Evolutionary conservation across 768 basidiomycete species (phyloP), one percentile per base, ranked within the genome.

Genomic region (Stropharia rugosoannulata): DNA sequence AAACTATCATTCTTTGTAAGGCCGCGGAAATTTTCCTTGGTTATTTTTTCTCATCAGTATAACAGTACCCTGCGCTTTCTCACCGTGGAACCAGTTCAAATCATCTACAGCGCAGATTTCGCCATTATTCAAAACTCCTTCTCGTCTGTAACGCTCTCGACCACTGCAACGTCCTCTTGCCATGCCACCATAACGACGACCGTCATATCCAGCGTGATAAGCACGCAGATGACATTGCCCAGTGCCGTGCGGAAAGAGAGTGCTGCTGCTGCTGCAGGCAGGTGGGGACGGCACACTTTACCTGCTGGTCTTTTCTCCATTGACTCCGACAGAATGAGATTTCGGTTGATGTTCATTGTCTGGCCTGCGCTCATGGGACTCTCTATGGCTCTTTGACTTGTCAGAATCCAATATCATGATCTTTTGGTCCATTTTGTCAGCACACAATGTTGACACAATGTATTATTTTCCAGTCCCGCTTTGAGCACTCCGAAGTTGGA

Each of bases 311-410:
- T 32, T 18, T 45, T 37, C n/a, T 16, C 46, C 18, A 43, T 59
- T 13, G 57, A 73, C 49, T 56, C 70, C 16, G 75, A 73, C 49
- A 68, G 66, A 60, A 62, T 74, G 57, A 78, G 75, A 59, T 80
- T 82, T 63, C 66, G 75, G 9, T 56, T 82, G 45, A 71, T 80
- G 56, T 82, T 80, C 53, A 71, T 84, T 57, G 66, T 80, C 19
- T 84, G 83, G 80, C 82, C 83, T 35, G 75, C 80, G 6, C 63
- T 85, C 49, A 71, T 85, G 51, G 85, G 83, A 2, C 67, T 84
- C 43, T 75, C 79, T 36, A 77, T 86, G 78, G 81, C 82, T 4
- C 61, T 83, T 46, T 84, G 50, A 62, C 37, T 45, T 49, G 6
- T 18, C 37, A 3, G 16, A 13, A n/a, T 29, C n/a, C 6, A 32